Evolutionary conservation across 78 protist genomes (phyloP).

Genomic region (Dictyostelium discoideum): DNA sequence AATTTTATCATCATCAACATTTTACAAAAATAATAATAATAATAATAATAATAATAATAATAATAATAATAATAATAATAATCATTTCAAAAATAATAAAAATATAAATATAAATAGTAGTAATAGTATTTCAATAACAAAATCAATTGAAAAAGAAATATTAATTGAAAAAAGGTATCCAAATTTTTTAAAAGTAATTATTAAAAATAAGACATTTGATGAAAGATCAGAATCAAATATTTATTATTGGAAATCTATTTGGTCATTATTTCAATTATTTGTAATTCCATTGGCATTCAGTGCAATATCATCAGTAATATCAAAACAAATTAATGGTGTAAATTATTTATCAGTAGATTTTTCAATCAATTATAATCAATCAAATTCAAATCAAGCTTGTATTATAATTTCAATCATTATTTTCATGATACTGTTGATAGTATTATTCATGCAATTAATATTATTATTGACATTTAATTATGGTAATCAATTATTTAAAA

Average conservation of each 20-base stretch:
- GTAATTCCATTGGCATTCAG: background rate
- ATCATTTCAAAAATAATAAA: too few relatives aligned
- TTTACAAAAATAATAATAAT: too few relatives aligned
- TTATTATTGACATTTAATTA: too few relatives aligned
- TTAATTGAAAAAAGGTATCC: background rate
- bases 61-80: too few relatives aligned
- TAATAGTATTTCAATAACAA: too few relatives aligned
- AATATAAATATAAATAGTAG: background rate
- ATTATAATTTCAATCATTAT: background rate
- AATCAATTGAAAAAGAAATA: too few relatives aligned
- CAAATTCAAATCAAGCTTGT: background rate
- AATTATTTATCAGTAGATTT: background rate
- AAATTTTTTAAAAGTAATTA: background rate
- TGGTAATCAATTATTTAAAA: background rate
- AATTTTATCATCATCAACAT: too few relatives aligned
- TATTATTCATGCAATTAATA: too few relatives aligned
- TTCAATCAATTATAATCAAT: background rate
- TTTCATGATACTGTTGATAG: too few relatives aligned
- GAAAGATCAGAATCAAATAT: background rate
- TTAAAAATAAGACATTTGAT: background rate
- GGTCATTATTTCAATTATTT: background rate
- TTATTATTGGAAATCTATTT: background rate
- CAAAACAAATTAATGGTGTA: background rate
- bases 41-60: too few relatives aligned
- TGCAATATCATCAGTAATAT: background rate